A percentile compares a stretch with the other conserved stretches of the same genome.
Conservation (phyloP, 805 yeast species). For the Candida qinlingensis region DNA sequence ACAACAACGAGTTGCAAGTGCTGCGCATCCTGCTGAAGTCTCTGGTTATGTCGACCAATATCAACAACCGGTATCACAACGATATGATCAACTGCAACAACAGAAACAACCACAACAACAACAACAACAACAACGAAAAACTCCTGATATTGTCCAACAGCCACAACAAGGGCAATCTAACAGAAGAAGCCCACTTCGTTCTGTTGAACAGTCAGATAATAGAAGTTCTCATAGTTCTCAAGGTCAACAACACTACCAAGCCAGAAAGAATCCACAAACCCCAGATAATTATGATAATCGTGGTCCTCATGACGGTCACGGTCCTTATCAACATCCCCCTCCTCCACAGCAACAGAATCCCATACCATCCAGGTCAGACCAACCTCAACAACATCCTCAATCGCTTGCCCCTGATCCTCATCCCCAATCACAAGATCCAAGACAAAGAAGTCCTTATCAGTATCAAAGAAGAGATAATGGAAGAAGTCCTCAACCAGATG, state of each 20-base stretch:
- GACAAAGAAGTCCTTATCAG: not conserved
- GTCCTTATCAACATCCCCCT: not conserved
- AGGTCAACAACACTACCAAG: not conserved
- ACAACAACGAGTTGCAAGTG: not conserved
- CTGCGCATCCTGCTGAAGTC: too few species aligned
- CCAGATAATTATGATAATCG: not conserved
- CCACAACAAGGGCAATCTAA: too few species aligned
- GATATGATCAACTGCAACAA: not conserved
- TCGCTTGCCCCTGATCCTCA: too few species aligned
- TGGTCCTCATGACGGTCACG: not conserved
- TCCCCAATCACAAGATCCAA: not conserved
- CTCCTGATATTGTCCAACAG: slow-evolving; percentile 1
- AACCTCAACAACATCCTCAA: not conserved
- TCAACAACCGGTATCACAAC: slow-evolving; percentile 1
- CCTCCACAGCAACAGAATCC: not conserved
- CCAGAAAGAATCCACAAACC: not conserved
- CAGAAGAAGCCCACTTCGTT: not conserved
- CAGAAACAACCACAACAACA: not conserved
- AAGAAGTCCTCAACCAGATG: not conserved
- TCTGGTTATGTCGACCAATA: too few species aligned
- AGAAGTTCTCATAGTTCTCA: not conserved
- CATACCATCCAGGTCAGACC: not conserved
- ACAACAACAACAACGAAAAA: slow-evolving; percentile 10
- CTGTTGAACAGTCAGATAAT: slow-evolving; percentile 1
- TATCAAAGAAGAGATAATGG: not conserved